Evolutionary conservation across 2,329 filamentous ascomycete genomes (phyloP).

Genomic region (Xylogone sp.): DNA sequence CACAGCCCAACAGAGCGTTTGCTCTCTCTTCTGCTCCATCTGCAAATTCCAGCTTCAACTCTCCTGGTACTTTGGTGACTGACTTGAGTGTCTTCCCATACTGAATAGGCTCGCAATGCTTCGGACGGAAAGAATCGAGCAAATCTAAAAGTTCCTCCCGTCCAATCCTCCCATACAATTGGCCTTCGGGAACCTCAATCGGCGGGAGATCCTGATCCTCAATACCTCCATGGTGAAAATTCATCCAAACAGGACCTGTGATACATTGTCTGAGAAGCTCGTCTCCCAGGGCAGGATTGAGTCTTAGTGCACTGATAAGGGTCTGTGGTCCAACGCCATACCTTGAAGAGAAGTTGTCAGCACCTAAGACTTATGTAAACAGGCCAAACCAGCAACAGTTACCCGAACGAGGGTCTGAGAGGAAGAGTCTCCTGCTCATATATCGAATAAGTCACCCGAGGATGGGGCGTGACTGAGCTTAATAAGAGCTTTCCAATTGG

Average conservation of each 20-base stretch:
- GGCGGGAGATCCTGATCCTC: neutral
- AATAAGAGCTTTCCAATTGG: conserved; percentile 11
- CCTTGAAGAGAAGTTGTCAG: neutral
- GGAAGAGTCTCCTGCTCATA: conserved; percentile 8
- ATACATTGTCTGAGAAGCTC: neutral
- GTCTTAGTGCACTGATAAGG: conserved; percentile 1
- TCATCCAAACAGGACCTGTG: conserved; percentile 7
- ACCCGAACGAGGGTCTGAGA: conserved; percentile 6
- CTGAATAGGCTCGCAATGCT: neutral
- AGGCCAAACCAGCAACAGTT: neutral
- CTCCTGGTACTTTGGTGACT: conserved; percentile 1
- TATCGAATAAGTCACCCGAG: conserved; percentile 5
- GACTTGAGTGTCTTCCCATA: conserved; percentile 5
- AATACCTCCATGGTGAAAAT: conserved; percentile 1
- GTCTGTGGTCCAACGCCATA: conserved; percentile 8
- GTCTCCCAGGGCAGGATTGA: conserved; percentile 2
- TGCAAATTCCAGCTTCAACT: conserved; percentile 6
- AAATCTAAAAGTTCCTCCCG: conserved; percentile 5
- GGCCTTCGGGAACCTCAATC: neutral
- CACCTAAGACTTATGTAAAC: neutral
- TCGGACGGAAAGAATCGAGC: conserved; percentile 5
- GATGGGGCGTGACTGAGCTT: conserved; percentile 5
- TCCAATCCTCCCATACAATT: conserved; percentile 6
- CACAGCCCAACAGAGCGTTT: conserved; percentile 8
- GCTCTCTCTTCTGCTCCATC: conserved; percentile 5